Conservation (phyloP, 345 rosid species). For the Litchi chinensis region DNA sequence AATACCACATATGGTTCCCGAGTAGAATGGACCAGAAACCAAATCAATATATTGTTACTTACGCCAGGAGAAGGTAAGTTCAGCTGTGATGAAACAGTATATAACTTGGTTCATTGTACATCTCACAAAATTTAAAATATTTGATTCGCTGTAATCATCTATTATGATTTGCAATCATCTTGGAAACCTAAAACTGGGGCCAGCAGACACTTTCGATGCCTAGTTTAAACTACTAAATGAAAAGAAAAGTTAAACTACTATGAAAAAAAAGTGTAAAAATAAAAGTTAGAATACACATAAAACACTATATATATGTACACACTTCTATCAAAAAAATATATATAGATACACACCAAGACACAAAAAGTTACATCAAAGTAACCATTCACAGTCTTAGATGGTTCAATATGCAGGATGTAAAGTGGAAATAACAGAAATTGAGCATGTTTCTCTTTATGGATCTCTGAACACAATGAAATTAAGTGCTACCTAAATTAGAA, state of each 20-base stretch:
- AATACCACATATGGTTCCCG: too few species aligned
- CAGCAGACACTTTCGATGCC: too few species aligned
- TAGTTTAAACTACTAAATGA: too few species aligned
- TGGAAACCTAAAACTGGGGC: too few species aligned
- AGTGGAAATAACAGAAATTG: neutral
- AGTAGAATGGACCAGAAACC: neutral
- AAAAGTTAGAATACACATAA: neutral
- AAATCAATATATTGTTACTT: neutral
- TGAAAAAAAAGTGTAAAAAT: too few species aligned
- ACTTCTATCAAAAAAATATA: too few species aligned
- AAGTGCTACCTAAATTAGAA: slow-evolving; percentile 6
- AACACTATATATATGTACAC: neutral
- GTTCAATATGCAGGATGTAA: neutral
- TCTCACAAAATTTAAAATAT: neutral
- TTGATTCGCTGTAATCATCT: neutral
- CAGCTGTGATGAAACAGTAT: neutral
- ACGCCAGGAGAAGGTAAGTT: neutral
- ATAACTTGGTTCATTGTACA: neutral
- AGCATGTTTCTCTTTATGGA: neutral
- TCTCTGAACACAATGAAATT: neutral
- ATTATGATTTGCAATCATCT: too few species aligned
- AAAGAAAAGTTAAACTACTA: too few species aligned
- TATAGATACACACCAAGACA: neutral
- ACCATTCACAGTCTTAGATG: neutral
- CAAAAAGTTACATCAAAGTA: neutral